Evolutionary conservation across 768 basidiomycete genomes (phyloP).

Genomic region (Jaapia argillacea): DNA sequence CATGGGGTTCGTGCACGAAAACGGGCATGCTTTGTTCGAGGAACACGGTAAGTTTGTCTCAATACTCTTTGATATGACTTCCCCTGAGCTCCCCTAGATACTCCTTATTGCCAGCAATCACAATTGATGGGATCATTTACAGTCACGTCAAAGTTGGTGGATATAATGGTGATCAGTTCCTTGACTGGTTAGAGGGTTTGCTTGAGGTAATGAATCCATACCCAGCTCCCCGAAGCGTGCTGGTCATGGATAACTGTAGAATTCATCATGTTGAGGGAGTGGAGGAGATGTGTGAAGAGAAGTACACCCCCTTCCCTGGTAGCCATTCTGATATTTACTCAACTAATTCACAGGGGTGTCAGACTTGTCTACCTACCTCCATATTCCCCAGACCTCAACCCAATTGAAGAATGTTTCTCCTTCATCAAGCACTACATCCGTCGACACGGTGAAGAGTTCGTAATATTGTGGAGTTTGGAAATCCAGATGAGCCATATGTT

Average conservation of each 20-base stretch:
- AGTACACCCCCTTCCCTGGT: too few relatives aligned
- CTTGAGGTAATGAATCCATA: slow-evolving; percentile 5
- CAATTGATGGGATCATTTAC: neutral
- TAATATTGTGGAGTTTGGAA: too few relatives aligned
- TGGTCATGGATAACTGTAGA: slow-evolving; percentile 22
- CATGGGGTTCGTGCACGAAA: slow-evolving; percentile 9
- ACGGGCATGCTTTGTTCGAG: slow-evolving; percentile 13
- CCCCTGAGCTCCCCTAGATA: neutral
- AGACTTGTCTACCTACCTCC: too few relatives aligned
- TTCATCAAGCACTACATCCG: slow-evolving; percentile 7
- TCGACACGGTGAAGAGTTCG: too few relatives aligned
- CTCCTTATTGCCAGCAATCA: slow-evolving; percentile 1
- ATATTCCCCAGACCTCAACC: slow-evolving; percentile 15
- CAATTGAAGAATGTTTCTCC: slow-evolving; percentile 13
- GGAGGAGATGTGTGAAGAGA: neutral
- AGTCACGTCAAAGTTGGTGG: neutral
- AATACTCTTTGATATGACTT: neutral
- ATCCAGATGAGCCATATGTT: too few relatives aligned
- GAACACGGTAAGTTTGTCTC: slow-evolving; percentile 8
- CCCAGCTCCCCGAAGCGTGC: neutral
- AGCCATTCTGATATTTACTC: too few relatives aligned
- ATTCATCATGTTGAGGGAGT: slow-evolving; percentile 14
- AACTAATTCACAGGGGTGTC: too few relatives aligned
- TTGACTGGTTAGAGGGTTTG: neutral
- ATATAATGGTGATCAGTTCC: neutral